Conservation (phyloP, 164 flowering plant genomes). For the Annona squamosa region DNA sequence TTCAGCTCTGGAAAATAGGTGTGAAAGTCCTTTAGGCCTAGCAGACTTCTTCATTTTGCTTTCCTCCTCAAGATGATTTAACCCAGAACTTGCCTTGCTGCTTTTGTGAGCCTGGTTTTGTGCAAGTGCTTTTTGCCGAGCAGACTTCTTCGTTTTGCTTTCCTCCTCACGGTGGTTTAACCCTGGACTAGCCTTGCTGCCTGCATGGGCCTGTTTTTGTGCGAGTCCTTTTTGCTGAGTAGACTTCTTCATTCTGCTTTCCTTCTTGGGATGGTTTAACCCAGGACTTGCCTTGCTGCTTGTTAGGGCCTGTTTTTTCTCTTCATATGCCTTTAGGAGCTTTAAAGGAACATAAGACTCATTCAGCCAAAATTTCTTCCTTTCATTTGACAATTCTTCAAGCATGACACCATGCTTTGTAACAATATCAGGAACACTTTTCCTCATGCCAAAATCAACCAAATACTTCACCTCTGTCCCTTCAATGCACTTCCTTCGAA, state of each 20-base stretch:
- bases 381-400: constrained; percentile 61
- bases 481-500: constrained; percentile 62
- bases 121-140: constrained; percentile 37
- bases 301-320: constrained; percentile 55
- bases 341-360: constrained; percentile 79
- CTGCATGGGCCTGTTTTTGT: constrained; percentile 45
- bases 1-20: constrained; percentile 60
- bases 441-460: constrained; percentile 95
- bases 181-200: constrained; percentile 27
- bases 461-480: constrained; percentile 60
- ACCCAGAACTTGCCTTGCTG: constrained; percentile 26
- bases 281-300: constrained; percentile 27
- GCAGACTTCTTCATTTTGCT: constrained; percentile 24
- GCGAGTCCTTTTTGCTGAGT: constrained; percentile 38
- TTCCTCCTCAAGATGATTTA: constrained; percentile 17
- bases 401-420: constrained; percentile 47
- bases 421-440: constrained; percentile 68
- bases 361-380: constrained; percentile 82
- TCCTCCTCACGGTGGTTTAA: constrained; percentile 18
- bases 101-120: constrained; percentile 45
- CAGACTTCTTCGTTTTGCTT: constrained; percentile 24
- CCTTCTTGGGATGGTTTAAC: constrained; percentile 17
- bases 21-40: constrained; percentile 39
- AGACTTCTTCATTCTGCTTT: constrained; percentile 23
- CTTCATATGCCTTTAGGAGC: constrained; percentile 80